Base-by-base conservation (phyloP, 495 filamentous ascomycete species). In the Aspergillus carlsbadensis region DNA sequence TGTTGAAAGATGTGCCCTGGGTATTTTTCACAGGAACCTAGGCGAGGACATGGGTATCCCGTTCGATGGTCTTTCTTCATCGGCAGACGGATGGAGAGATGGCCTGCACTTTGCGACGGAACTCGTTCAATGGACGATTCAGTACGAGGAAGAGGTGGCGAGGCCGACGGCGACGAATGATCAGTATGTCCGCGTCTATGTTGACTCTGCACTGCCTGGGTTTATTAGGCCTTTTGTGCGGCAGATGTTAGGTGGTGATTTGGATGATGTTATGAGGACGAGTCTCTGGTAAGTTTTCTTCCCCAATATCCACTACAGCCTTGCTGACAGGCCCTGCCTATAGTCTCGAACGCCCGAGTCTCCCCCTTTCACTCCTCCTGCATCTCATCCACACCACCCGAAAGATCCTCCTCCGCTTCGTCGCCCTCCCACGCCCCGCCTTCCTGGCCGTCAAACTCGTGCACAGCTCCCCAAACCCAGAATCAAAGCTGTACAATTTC, bases 41-140 rank as follows among this genome's bases (percentile, higher is more conserved):
- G 76, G 76, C 1, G 71, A 76, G 24, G 74, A 58, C 24, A 74
- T 80, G 69, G 70, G 56, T 7, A 76, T 79, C n/a, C 57, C 65
- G 5, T 79, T 64, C 20, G 52, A 59, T 41, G 13, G 17, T 10
- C 63, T 70, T 37, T 40, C 56, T 10, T 64, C 63, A 26, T 24
- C 24, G 10, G 58, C 56, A 20, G 64, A 42, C 10, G 69, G 70
- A 0, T 85, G 81, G 81, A 61, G 36, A 8, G 78, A 86, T 66
- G 82, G 82, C 6, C 55, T 81, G 55, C 75, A 84, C 18, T 85
- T 81, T 62, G 69, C 75, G 6, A 66, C 75, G 6, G 79, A 85
- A 41, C 57, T 85, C 43, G 58, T 56, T 1, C 61, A 68, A 22
- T 86, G 80, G 81, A 75, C 78, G 1, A 59, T 69, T 24, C 22